A percentile compares a stretch with the other conserved stretches of the same genome.
Conservation (phyloP, 768 basidiomycete species). For the Guyanaporus albipodus region DNA sequence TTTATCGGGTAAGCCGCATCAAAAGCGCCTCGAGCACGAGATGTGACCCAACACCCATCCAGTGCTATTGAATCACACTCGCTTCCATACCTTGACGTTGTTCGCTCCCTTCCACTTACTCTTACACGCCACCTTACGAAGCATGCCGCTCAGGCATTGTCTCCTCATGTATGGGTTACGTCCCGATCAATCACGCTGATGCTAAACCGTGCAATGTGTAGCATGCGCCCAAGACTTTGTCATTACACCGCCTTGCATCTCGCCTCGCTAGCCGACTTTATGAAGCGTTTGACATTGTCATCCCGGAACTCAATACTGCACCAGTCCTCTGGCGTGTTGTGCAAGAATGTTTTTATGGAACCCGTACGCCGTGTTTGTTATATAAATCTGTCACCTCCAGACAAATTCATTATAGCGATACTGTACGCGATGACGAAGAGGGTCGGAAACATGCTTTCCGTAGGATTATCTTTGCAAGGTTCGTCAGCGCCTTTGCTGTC, state of each 20-base stretch:
- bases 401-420: constrained; percentile 38
- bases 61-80: constrained; percentile 74
- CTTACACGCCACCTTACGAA: constrained; percentile 73
- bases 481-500: constrained; percentile 44
- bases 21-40: neutral
- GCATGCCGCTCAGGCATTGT: constrained; percentile 60
- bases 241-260: constrained; percentile 58
- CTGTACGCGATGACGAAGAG: constrained; percentile 64
- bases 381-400: neutral
- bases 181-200: neutral
- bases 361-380: constrained; percentile 54
- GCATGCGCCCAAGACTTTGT: constrained; percentile 59
- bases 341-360: constrained; percentile 57
- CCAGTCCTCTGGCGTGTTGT: constrained; percentile 77
- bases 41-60: constrained; percentile 7
- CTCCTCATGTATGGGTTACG: constrained; percentile 52
- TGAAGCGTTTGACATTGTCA: constrained; percentile 50
- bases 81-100: constrained; percentile 77
- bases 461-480: constrained; percentile 59
- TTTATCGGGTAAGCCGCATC: constrained; percentile 55
- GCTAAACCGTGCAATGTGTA: constrained; percentile 31
- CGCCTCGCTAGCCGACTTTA: constrained; percentile 58
- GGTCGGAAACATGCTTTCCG: constrained; percentile 49
- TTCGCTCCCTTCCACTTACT: constrained; percentile 53
- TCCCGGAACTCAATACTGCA: constrained; percentile 72